Evolutionary conservation across 768 basidiomycete genomes (phyloP), one percentile per base, ranked within the genome.

Genomic region (Podaxis carcinomalis): DNA sequence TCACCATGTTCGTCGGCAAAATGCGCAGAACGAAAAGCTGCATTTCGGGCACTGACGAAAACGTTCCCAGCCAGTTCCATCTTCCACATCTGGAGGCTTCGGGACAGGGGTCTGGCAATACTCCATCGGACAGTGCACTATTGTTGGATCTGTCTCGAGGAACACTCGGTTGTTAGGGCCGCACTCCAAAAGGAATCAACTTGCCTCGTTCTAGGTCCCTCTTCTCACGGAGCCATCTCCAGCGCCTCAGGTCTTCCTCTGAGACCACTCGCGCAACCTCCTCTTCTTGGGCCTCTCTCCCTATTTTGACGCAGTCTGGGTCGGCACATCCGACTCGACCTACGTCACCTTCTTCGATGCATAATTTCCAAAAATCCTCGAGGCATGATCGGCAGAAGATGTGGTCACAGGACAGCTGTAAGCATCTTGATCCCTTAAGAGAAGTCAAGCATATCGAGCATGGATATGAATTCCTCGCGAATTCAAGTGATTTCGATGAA

Each of bases 331-430:
- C 82, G 1, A 97, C 93, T 19, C 80, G 79, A 32, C 78, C 80
- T 13, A 93, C 76, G 61, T 89, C 86, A 5, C 94, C 94, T 69
- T 95, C 93, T 51, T 74, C 75, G 56, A 97, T 89, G 65, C 88
- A 89, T 53, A 93, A 70, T 47, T 81, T 79, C 93, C 93, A 97
- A 69, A 90, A 95, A 55, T 89, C 87, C 56, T 79, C 78, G 27
- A 96, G 72, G 68, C 94, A 96, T 6, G 80, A 71, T n/a, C 84
- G 83, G 70, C 94, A 96, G 70, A 94, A 95, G 11, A 94, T 81
- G 70, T 95, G 94, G 0, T 73, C 72, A 68, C 93, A 95, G 2
- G 76, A 69, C 52, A 95, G 76, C 63, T 83, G 79, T 14, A 94
- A 67, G 69, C 93, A 94, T 64, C 84, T 83, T 13, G 83, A 79